These are phyloP conservation scores for Coemansia pectinata DNA, from an alignment of 192 early-diverging fungal species.

Conservation along the genomic window DNA sequence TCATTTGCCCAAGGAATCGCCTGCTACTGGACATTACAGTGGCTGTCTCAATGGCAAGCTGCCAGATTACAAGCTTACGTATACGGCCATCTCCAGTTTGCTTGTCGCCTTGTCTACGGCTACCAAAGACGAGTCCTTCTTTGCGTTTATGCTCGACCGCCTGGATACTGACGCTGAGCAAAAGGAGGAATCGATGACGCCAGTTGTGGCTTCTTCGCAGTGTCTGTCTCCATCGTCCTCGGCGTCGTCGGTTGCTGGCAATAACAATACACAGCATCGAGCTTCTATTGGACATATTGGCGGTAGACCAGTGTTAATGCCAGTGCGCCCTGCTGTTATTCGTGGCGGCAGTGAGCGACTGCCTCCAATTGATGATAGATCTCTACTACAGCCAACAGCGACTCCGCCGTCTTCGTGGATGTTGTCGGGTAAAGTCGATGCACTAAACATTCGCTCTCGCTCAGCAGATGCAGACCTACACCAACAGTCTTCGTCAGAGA, in stretches of 20 bases:
- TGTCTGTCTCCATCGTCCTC: neutral
- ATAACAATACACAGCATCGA: neutral
- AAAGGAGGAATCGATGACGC: neutral
- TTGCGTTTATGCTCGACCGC: slow-evolving; percentile 22
- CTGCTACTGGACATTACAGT: neutral
- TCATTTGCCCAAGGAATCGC: neutral
- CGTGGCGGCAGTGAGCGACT: neutral
- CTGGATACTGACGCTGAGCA: neutral
- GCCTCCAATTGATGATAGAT: neutral
- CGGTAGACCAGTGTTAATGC: neutral
- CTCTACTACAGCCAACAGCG: neutral
- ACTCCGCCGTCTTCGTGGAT: neutral
- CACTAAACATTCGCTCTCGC: neutral
- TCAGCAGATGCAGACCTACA: neutral
- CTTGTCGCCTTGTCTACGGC: slow-evolving; percentile 23
- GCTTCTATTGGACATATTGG: too few relatives aligned
- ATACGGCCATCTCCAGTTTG: slow-evolving; percentile 36
- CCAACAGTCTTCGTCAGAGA: neutral
- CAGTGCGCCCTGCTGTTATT: neutral
- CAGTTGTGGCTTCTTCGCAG: neutral
- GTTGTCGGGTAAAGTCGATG: neutral
- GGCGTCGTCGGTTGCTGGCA: neutral
- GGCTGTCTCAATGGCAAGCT: neutral
- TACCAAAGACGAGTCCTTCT: slow-evolving; percentile 35
- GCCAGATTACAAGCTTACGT: slow-evolving; percentile 32